A percentile compares a stretch with the other conserved stretches of the same genome.
Conservation (phyloP, 192 early-diverging fungal genomes). For the Coemansia erecta region DNA sequence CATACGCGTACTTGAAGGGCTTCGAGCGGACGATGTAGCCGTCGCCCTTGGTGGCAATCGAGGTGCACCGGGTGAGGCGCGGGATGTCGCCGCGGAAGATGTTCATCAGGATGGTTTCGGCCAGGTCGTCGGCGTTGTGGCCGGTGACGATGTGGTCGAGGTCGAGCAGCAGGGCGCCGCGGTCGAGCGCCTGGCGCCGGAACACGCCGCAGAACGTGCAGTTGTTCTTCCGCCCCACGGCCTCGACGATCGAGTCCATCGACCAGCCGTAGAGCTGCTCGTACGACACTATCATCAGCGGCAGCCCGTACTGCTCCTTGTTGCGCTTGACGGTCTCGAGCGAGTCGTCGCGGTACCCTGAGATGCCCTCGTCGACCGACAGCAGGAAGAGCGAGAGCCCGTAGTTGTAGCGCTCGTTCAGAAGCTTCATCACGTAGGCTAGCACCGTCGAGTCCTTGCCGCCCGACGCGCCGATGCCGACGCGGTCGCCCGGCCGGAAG, state of each 20-base stretch:
- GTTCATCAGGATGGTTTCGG: slow-evolving; percentile 99
- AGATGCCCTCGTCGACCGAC: slow-evolving; percentile 96
- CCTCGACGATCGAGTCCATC: slow-evolving; percentile 96
- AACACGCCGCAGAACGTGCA: slow-evolving; percentile 99
- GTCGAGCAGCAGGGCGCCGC: slow-evolving; percentile 85
- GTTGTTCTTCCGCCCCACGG: slow-evolving; percentile 96
- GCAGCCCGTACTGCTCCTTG: slow-evolving; percentile 88
- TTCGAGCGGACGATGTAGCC: slow-evolving; percentile 82
- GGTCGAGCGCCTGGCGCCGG: slow-evolving; percentile 92
- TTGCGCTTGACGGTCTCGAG: slow-evolving; percentile 97
- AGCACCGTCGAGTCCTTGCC: slow-evolving; percentile 97
- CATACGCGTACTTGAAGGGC: slow-evolving; percentile 98
- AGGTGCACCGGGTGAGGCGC: slow-evolving; percentile 87
- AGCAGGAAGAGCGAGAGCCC: slow-evolving; percentile 88
- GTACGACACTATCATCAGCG: slow-evolving; percentile 92
- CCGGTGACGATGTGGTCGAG: slow-evolving; percentile 98
- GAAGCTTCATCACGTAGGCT: slow-evolving; percentile 88
- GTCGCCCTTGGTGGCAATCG: slow-evolving; percentile 81
- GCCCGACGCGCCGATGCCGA: slow-evolving; percentile 94
- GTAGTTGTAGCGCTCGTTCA: slow-evolving; percentile 92
- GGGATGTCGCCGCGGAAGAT: slow-evolving; percentile 93
- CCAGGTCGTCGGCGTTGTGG: slow-evolving; percentile 98
- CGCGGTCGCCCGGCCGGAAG: slow-evolving; percentile 81
- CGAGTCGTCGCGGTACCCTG: slow-evolving; percentile 97
- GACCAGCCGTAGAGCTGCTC: slow-evolving; percentile 96